A percentile compares a stretch with the other conserved stretches of the same genome.
Evolutionary conservation across 805 yeast species (phyloP).

Genomic region (Wickerhamiella shivajii): DNA sequence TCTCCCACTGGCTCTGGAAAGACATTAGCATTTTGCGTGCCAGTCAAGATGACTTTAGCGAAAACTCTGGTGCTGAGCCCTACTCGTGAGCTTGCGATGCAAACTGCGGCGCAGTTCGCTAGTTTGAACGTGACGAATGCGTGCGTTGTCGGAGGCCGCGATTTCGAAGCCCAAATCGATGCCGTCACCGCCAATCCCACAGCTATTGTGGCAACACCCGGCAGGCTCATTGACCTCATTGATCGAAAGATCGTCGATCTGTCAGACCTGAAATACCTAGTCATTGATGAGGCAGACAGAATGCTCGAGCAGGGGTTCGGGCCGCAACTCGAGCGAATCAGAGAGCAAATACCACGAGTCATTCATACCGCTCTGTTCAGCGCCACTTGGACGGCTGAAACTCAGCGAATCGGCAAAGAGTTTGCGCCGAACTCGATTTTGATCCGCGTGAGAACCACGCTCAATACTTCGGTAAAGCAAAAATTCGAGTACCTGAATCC

Average conservation of each 20-base stretch:
- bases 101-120: constrained; percentile 55
- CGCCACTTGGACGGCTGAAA: constrained; percentile 73
- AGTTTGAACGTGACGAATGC: constrained; percentile 30
- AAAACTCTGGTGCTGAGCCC: constrained; percentile 61
- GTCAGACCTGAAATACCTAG: constrained; percentile 47
- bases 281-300: constrained; percentile 88
- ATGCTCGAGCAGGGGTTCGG: constrained; percentile 95
- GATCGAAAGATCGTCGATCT: constrained; percentile 51
- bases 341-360: constrained; percentile 38
- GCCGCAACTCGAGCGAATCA: constrained; percentile 50
- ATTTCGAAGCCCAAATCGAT: constrained; percentile 55
- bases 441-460: constrained; percentile 24
- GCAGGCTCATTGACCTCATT: constrained; percentile 69
- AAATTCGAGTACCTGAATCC: constrained; percentile 32
- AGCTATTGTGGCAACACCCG: constrained; percentile 90
- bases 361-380: constrained; percentile 81
- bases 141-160: constrained; percentile 75
- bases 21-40: constrained; percentile 33
- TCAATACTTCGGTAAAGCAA: constrained; percentile 39
- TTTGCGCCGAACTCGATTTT: constrained; percentile 51
- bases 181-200: constrained; percentile 48
- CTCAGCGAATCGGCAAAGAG: constrained; percentile 49
- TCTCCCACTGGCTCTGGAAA: constrained; percentile 97
- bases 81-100: constrained; percentile 85
- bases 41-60: constrained; percentile 42